Conservation (phyloP, 805 yeast species). For the Candida mattraensis region DNA sequence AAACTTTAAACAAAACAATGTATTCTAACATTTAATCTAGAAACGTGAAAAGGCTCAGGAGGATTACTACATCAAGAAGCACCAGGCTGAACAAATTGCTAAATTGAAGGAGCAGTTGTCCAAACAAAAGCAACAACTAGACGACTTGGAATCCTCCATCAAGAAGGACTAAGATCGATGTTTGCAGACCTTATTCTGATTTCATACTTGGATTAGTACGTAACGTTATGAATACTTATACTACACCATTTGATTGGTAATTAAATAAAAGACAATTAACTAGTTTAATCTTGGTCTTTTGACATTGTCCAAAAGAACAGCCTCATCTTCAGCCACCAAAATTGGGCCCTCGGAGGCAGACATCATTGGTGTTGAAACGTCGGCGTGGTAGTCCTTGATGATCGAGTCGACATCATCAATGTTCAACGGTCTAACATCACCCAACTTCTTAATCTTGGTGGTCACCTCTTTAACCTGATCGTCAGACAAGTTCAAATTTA, state of each 20-base stretch:
- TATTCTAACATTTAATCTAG: slow-evolving; percentile 26
- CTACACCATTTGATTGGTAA: neutral
- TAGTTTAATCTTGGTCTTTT: slow-evolving; percentile 35
- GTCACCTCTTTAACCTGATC: slow-evolving; percentile 60
- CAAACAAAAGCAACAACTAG: slow-evolving; percentile 64
- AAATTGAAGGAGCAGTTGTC: slow-evolving; percentile 73
- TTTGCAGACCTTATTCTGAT: slow-evolving; percentile 1
- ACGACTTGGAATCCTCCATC: slow-evolving; percentile 49
- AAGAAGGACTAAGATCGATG: slow-evolving; percentile 25
- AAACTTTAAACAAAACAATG: neutral
- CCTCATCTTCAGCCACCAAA: slow-evolving; percentile 30
- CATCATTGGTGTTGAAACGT: slow-evolving; percentile 50
- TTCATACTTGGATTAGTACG: slow-evolving; percentile 12
- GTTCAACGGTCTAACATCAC: slow-evolving; percentile 59
- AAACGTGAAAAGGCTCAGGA: slow-evolving; percentile 94
- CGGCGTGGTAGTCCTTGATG: slow-evolving; percentile 54
- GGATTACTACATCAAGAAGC: slow-evolving; percentile 80
- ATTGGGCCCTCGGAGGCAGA: slow-evolving; percentile 33
- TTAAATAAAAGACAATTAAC: neutral
- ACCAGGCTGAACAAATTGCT: slow-evolving; percentile 84
- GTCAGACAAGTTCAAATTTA: slow-evolving; percentile 54
- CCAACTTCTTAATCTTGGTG: slow-evolving; percentile 52
- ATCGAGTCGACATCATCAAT: slow-evolving; percentile 63
- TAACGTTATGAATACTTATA: slow-evolving; percentile 11
- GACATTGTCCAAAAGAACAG: slow-evolving; percentile 28